Base-by-base conservation (phyloP, 257 asterid species). In the Buddleja alternifolia region DNA sequence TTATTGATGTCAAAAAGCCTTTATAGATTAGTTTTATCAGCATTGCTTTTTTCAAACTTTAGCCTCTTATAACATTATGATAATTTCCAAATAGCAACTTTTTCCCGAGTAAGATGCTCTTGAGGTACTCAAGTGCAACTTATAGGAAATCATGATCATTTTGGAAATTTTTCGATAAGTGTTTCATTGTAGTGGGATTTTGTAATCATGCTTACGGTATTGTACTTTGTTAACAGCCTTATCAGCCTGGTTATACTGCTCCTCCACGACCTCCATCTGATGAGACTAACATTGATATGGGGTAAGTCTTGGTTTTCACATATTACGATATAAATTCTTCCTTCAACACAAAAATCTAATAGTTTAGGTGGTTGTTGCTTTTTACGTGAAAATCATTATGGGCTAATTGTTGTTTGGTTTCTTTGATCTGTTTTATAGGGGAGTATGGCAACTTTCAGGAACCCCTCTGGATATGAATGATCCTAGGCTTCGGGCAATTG, bases 381-480 rank as follows among this genome's bases (percentile, higher is more conserved):
- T n/a, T 32, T 46, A 24, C 17, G 8, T 32, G 42, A 14, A 76
- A 62, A 17, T 77, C 64, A 29, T n/a, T 69, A 25, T 55, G 29
- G 25, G 8, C 19, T 66, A 54, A 59, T 64, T 50, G 66, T 47
- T 24, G 67, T 60, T 74, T 34, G 52, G 14, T 52, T 25, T 32
- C 24, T 70, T 57, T 17, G 34, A 7, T 56, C 19, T 47, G 48
- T 63, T 25, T 69, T 64, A 32, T 75, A 94, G 99, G 48, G 95
- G 97, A 73, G 92, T 90, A 52, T 94, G 97, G 99, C 97, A 86
- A 69, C 81, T 93, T 56, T 83, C 97, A 3, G 97, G 99, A 7
- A 81, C 87, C 51, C 88, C 93, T 46, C 61, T 94, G 72, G 90
- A 91, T 80, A 68, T 91, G 77, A 85, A 87, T 14, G 97, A 94